A percentile compares a stretch with the other conserved stretches of the same genome.
These are phyloP conservation scores for Agaricus sinodeliciosus DNA, from an alignment of 768 basidiomycete species.

Conservation along the genomic window DNA sequence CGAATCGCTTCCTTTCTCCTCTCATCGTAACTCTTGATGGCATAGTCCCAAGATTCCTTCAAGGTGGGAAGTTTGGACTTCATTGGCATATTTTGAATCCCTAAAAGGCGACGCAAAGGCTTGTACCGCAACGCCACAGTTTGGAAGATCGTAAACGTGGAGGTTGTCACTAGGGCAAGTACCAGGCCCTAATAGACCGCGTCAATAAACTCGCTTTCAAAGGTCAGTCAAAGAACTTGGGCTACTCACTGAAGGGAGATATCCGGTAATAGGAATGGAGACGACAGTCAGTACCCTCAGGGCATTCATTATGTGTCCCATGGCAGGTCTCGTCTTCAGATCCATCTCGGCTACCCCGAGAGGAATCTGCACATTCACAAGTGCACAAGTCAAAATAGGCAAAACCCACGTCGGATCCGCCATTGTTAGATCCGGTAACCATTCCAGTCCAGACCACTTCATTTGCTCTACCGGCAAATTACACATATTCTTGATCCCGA, in stretches of 20 bases:
- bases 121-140: conserved; percentile 37
- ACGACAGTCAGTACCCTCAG: conserved; percentile 53
- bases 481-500: conserved; percentile 69
- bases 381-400: conserved; percentile 48
- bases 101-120: conserved; percentile 30
- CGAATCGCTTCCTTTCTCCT: not conserved
- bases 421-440: conserved; percentile 71
- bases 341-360: conserved; percentile 55
- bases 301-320: conserved; percentile 63
- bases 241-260: conserved; percentile 59
- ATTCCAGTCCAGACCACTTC: conserved; percentile 64
- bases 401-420: conserved; percentile 74
- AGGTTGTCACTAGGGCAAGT: conserved; percentile 34
- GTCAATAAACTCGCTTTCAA: not conserved
- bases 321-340: conserved; percentile 46
- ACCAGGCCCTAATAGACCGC: conserved; percentile 29
- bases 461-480: conserved; percentile 68
- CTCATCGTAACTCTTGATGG: not conserved
- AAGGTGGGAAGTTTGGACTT: conserved; percentile 11
- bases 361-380: conserved; percentile 65
- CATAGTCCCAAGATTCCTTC: not conserved
- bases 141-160: conserved; percentile 42
- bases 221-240: not conserved
- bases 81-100: conserved; percentile 29
- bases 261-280: conserved; percentile 38